Percentiles rank a stretch among this genome's conserved stretches.
Evolutionary conservation across 768 basidiomycete species (phyloP).

Genomic region (Jaapia argillacea): DNA sequence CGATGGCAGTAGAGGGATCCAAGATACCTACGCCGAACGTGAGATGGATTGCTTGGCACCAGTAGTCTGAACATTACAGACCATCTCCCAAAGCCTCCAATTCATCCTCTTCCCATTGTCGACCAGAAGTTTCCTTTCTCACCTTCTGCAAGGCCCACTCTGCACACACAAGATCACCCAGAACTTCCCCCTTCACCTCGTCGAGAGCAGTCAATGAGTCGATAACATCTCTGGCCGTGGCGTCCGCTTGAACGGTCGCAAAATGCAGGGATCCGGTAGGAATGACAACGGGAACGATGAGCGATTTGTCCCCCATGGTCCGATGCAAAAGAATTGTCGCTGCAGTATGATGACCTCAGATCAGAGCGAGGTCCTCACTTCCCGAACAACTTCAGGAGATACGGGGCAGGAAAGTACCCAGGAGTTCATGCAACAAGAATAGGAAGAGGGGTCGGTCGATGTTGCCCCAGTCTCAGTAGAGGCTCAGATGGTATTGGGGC

Average conservation of each 20-base stretch:
- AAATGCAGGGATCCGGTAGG: conserved; percentile 54
- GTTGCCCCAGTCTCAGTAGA: no score
- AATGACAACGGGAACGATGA: conserved; percentile 51
- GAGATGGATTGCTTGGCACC: no score
- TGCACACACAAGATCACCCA: conserved; percentile 44
- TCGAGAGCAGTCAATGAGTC: conserved; percentile 34
- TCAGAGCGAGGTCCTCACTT: no score
- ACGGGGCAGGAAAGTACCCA: no score
- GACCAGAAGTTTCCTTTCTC: conserved; percentile 45
- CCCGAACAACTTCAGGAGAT: no score
- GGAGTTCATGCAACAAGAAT: no score
- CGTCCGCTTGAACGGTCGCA: conserved; percentile 41
- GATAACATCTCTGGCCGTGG: conserved; percentile 52
- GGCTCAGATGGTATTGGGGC: no score
- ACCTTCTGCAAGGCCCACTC: conserved; percentile 67
- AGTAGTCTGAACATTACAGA: conserved; percentile 13
- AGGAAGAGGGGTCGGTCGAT: no score
- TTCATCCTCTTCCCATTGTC: conserved; percentile 65
- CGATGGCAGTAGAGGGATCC: conserved; percentile 31
- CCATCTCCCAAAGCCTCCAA: conserved; percentile 57
- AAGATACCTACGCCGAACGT: conserved; percentile 36
- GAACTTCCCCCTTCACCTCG: conserved; percentile 41
- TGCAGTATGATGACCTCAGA: no score
- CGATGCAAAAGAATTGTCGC: no score
- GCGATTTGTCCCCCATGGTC: conserved; percentile 31